Percentiles rank a stretch among this genome's conserved stretches.
Conservation (phyloP, 2,329 filamentous ascomycete genomes). For the Berkeleyomyces rouxiae region DNA sequence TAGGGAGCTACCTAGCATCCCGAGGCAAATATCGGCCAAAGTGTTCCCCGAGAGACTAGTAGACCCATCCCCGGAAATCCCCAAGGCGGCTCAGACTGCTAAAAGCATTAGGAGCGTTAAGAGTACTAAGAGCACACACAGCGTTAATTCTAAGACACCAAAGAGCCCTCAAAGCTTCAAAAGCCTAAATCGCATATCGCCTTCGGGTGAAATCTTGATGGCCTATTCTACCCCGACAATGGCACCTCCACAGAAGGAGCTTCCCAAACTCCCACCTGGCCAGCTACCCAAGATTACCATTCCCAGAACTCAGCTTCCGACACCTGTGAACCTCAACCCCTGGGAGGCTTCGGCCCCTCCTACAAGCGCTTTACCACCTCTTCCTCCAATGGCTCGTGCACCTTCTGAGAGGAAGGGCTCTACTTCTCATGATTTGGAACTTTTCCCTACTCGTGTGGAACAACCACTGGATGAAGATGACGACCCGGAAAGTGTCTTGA, state of each 20-base stretch:
- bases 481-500: not conserved
- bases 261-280: not conserved
- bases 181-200: not conserved
- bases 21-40: not conserved
- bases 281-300: not conserved
- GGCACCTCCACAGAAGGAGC: not conserved
- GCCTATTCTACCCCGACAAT: not conserved
- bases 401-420: not conserved
- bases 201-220: not conserved
- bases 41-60: not conserved
- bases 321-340: not conserved
- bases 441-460: not conserved
- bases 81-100: not conserved
- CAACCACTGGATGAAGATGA: not conserved
- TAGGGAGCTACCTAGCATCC: not conserved
- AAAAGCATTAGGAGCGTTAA: not conserved
- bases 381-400: not conserved
- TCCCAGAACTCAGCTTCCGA: not conserved
- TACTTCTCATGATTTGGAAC: not conserved
- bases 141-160: not conserved
- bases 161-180: not conserved
- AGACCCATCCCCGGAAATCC: not conserved
- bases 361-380: constrained; percentile 1
- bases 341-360: constrained; percentile 3
- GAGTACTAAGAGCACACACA: not conserved